Conservation (phyloP, 441 rosid species). For the Viola pubescens region DNA sequence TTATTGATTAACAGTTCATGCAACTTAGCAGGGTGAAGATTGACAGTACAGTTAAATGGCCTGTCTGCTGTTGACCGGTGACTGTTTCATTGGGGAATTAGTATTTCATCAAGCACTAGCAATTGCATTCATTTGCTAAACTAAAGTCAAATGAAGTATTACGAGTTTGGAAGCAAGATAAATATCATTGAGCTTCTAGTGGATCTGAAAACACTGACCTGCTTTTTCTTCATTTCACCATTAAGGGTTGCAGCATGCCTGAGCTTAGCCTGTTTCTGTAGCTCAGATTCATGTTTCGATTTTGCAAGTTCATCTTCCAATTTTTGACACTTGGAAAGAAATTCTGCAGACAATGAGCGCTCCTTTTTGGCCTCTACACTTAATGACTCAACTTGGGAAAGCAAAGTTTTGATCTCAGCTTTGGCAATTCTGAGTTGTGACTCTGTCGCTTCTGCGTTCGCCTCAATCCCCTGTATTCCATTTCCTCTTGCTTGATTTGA, state of each 20-base stretch:
- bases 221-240: constrained; percentile 43
- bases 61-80: not conserved
- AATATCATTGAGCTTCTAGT: not conserved
- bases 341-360: constrained; percentile 36
- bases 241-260: constrained; percentile 27
- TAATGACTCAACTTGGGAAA: constrained; percentile 35
- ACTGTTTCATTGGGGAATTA: too few relatives aligned
- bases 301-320: constrained; percentile 49
- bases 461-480: constrained; percentile 36
- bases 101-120: too few relatives aligned
- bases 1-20: too few relatives aligned
- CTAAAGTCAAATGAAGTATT: not conserved
- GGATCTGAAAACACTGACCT: constrained; percentile 36
- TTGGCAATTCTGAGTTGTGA: constrained; percentile 45
- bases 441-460: constrained; percentile 42
- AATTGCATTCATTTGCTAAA: not conserved
- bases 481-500: constrained; percentile 47
- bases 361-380: constrained; percentile 45
- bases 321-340: constrained; percentile 31
- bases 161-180: not conserved
- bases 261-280: constrained; percentile 28
- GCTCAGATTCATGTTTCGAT: constrained; percentile 38
- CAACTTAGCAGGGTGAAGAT: not conserved
- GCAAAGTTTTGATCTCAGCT: constrained; percentile 46
- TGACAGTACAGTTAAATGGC: not conserved